Evolutionary conservation across 805 yeast genomes (phyloP).

Genomic region (Peterozyma xylosa): DNA sequence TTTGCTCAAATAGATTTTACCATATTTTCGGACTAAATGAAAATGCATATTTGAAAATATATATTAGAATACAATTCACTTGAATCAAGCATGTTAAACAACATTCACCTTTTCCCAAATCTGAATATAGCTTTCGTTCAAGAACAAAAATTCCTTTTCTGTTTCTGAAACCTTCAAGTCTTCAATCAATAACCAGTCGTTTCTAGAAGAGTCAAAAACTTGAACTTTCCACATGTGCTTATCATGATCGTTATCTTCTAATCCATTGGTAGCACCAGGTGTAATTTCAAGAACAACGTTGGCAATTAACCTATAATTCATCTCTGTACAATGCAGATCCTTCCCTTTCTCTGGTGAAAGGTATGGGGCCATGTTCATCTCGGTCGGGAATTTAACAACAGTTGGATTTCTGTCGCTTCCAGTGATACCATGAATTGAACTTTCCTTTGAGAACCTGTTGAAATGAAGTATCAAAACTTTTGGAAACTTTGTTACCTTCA

Average conservation of each 20-base stretch:
- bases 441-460: conserved; percentile 39
- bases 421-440: conserved; percentile 15
- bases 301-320: conserved; percentile 35
- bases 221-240: conserved; percentile 41
- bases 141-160: conserved; percentile 52
- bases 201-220: conserved; percentile 27
- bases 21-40: no score
- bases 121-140: conserved; percentile 59
- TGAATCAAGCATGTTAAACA: background rate
- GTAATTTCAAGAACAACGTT: conserved; percentile 37
- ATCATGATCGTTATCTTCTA: conserved; percentile 8
- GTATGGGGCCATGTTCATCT: conserved; percentile 28
- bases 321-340: conserved; percentile 12
- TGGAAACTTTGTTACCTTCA: conserved; percentile 38
- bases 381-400: conserved; percentile 50
- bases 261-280: conserved; percentile 7
- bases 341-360: conserved; percentile 10
- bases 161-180: conserved; percentile 39
- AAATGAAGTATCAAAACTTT: conserved; percentile 46
- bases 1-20: no score
- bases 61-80: no score
- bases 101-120: conserved; percentile 44
- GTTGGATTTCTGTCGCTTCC: conserved; percentile 47
- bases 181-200: conserved; percentile 53
- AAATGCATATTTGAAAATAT: no score